Conservation (phyloP, 192 early-diverging fungal species). For the Linnemannia elongata region DNA sequence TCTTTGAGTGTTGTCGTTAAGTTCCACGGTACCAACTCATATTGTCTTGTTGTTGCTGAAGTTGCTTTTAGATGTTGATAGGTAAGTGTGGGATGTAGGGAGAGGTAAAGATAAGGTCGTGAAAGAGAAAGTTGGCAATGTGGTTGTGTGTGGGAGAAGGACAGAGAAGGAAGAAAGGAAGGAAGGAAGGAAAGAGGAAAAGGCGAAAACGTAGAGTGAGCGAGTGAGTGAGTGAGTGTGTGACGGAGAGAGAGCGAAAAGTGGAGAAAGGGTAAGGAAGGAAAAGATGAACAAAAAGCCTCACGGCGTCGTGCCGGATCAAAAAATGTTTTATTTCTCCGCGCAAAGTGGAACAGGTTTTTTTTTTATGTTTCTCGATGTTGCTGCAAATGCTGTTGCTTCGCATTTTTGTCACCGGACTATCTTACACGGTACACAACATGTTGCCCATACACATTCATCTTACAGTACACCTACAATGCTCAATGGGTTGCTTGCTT, state of each 20-base stretch:
- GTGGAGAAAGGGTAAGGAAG: not conserved
- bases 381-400: not conserved
- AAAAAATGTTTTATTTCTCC: not conserved
- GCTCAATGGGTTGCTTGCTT: too few species aligned
- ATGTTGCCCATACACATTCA: too few species aligned
- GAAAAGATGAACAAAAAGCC: not conserved
- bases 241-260: not conserved
- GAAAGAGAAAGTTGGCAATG: too few species aligned
- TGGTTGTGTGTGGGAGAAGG: too few species aligned
- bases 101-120: not conserved
- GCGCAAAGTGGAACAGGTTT: constrained; percentile 1
- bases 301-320: not conserved
- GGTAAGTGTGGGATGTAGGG: not conserved
- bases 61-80: not conserved
- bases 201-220: not conserved
- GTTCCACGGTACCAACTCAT: not conserved
- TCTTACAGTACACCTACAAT: too few species aligned
- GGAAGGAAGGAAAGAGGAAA: not conserved
- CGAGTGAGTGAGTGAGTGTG: not conserved
- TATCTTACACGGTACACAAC: too few species aligned
- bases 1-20: not conserved
- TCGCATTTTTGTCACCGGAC: not conserved
- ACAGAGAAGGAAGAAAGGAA: too few species aligned
- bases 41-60: not conserved
- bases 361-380: not conserved